A percentile compares a stretch with the other conserved stretches of the same genome.
Evolutionary conservation across 139 green algal genomes (phyloP).

Genomic region (Volvox africanus): DNA sequence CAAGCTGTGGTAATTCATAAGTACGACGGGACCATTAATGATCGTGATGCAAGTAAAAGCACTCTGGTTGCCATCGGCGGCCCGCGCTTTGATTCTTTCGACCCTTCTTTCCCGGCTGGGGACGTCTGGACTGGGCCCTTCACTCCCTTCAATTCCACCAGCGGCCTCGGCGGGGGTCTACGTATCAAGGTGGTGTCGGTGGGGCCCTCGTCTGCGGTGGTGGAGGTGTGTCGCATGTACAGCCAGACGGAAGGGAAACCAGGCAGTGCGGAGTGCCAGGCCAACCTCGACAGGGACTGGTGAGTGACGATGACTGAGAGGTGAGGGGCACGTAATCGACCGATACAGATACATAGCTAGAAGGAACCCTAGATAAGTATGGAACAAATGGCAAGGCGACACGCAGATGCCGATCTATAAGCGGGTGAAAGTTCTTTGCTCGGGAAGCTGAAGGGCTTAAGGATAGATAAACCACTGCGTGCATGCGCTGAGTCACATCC

Average conservation of each 20-base stretch:
- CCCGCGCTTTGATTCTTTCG: background rate
- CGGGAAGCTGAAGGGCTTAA: no score
- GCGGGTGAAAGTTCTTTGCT: no score
- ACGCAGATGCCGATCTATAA: no score
- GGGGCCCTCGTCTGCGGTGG: background rate
- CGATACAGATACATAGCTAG: no score
- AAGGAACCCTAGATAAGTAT: no score
- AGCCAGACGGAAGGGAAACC: background rate
- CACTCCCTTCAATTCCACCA: constrained; percentile 1
- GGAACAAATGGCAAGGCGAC: no score
- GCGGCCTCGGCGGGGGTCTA: constrained; percentile 8
- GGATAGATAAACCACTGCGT: no score
- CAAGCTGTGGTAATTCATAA: background rate
- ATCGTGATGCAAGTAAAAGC: background rate
- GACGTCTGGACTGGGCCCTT: background rate
- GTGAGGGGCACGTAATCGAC: no score
- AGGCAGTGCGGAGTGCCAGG: background rate
- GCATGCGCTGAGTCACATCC: no score
- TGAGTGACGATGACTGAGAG: background rate
- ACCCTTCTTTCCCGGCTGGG: background rate
- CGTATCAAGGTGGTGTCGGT: background rate
- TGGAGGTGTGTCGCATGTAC: constrained; percentile 8
- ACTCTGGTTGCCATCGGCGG: background rate
- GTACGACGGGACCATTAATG: background rate
- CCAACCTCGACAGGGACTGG: background rate